Evolutionary conservation across 75 land plant species (phyloP).

Genomic region (Pinus taeda): DNA sequence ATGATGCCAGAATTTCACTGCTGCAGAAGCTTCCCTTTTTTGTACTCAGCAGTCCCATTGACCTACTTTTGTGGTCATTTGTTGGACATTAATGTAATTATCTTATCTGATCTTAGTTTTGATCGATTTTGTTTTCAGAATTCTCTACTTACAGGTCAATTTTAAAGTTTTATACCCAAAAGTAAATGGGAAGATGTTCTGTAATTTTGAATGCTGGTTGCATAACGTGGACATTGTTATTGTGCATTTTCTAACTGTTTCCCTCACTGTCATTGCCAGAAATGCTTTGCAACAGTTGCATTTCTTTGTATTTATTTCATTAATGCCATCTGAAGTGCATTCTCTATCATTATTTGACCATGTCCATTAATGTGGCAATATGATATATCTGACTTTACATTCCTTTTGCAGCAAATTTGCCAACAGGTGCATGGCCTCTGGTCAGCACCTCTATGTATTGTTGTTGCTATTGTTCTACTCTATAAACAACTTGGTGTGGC

Average conservation of each 20-base stretch:
- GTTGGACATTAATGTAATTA: no score
- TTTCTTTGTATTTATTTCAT: background rate
- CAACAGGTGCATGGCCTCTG: slow-evolving; percentile 85
- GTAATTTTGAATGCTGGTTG: no score
- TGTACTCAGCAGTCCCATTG: no score
- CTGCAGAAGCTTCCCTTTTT: no score
- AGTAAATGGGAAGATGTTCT: no score
- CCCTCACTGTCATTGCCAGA: background rate
- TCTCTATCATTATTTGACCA: background rate
- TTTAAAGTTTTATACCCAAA: no score
- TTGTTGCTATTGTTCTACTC: slow-evolving; percentile 63
- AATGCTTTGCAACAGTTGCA: background rate
- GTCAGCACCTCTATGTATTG: slow-evolving; percentile 94
- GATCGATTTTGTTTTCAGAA: no score
- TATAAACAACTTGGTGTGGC: slow-evolving; percentile 83
- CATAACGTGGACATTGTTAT: background rate
- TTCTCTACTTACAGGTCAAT: no score
- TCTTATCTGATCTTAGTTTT: no score
- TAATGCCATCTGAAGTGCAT: background rate
- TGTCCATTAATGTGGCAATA: background rate
- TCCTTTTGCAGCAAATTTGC: slow-evolving; percentile 57
- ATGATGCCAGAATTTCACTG: no score
- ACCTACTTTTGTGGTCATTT: no score
- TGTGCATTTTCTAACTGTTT: background rate
- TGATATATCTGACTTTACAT: slow-evolving; percentile 4